Evolutionary conservation across 2,329 filamentous ascomycete genomes (phyloP), one percentile per base, ranked within the genome.

Genomic region (Aciculosporium take): DNA sequence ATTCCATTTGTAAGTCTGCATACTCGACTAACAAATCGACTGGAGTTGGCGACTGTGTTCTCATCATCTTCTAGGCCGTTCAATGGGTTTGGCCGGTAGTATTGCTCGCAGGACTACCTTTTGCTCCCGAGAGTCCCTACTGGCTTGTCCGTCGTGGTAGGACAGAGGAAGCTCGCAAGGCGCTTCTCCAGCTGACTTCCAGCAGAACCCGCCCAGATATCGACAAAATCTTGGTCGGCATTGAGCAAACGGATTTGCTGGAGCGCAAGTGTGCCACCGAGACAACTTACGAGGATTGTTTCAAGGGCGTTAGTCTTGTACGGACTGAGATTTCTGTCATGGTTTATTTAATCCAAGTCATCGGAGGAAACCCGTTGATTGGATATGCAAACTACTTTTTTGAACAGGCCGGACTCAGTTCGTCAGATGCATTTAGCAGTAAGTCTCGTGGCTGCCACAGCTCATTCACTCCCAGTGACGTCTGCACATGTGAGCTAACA

Each of bases 271-370:
- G 64, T 42, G 63, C 68, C 42, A 60, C 63, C 2, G 67, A 66
- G 0, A 68, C 65, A 24, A 66, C 61, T 1, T 75, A 74, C 47
- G 15, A 56, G 20, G 70, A 74, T 45, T 72, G 69, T 37, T 65
- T 75, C 49, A 64, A 56, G 33, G 67, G 65, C 1, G 58, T 62
- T 30, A 70, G 71, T 45, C 51, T 65, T 15, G 62, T 69, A n/a
- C 65, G 71, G 17, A 74, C 71, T 0, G 71, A 74, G 51, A 72
- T 75, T 27, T 65, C 69, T 4, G 63, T 66, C 45, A 76, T 78
- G 54, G 74, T 77, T 6, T 81, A 78, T 63, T 69, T 72, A 3
- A 76, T 76, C 3, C 78, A 82, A 51, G 77, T 79, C 17, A 60
- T 81, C 2, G 74, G 70, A 39, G 76, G 78, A 20, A 75, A 76